A percentile compares a stretch with the other conserved stretches of the same genome.
phyloP scores from a whole-genome alignment of 805 yeast genomes.

The Schizosaccharomyces pombe region DNA sequence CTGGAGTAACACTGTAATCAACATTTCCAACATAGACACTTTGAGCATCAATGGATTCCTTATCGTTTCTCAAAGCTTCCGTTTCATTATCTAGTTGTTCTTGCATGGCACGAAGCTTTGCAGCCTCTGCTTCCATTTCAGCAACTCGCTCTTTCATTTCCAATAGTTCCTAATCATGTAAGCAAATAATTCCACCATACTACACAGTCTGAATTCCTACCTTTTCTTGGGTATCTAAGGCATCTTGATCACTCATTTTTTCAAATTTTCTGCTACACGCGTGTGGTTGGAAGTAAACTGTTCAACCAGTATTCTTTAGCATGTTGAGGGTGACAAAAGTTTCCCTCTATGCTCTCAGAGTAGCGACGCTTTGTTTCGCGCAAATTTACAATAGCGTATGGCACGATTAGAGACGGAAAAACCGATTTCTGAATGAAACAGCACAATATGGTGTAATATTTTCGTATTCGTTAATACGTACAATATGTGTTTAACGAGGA shows the following conservation, averaged over 20 bases:
- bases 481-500: no score
- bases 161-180: not conserved
- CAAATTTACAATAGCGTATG: no score
- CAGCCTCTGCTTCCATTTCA: constrained; percentile 41
- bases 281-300: no score
- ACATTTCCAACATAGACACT: constrained; percentile 69
- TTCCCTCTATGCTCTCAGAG: no score
- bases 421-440: no score
- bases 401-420: no score
- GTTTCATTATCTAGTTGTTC: constrained; percentile 23
- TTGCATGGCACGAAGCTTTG: constrained; percentile 35
- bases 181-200: not conserved
- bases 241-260: constrained; percentile 2
- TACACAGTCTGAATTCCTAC: not conserved
- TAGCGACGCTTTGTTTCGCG: no score
- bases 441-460: no score
- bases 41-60: constrained; percentile 49
- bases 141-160: constrained; percentile 24
- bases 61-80: constrained; percentile 22
- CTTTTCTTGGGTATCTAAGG: not conserved
- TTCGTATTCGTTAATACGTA: no score
- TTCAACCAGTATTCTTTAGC: no score
- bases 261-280: not conserved
- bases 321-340: no score
- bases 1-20: constrained; percentile 56